These are phyloP conservation scores for Hirschfeldia incana DNA, from an alignment of 345 rosid genomes.

Conservation along the genomic window DNA sequence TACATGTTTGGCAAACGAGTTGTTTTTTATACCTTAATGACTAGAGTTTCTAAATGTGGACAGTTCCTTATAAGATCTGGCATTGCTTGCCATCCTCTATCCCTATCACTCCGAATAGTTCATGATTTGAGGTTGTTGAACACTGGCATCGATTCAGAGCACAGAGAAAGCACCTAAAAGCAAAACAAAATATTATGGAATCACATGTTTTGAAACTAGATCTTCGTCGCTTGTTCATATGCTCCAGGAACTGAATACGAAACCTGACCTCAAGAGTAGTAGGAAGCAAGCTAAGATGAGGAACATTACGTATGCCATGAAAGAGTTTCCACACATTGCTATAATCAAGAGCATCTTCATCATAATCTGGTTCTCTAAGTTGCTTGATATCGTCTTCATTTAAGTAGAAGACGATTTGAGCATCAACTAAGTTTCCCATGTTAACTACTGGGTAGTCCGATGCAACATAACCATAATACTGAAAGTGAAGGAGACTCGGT, in stretches of 20 bases:
- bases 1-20: too few species aligned
- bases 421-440: background rate
- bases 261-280: too few species aligned
- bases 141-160: background rate
- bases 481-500: background rate
- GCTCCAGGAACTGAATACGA: too few species aligned
- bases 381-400: background rate
- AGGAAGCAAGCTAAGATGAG: too few species aligned
- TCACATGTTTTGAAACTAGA: too few species aligned
- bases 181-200: background rate
- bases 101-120: background rate
- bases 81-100: conserved; percentile 15
- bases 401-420: background rate
- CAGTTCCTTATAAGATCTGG: background rate
- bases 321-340: background rate
- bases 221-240: too few species aligned
- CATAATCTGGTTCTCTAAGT: background rate
- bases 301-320: background rate
- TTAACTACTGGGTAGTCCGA: background rate
- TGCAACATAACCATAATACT: background rate
- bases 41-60: background rate
- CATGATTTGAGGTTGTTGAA: conserved; percentile 17
- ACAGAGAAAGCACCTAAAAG: conserved; percentile 4
- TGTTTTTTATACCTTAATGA: too few species aligned
- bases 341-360: background rate